phyloP scores from a whole-genome alignment of 2,329 filamentous ascomycete genomes.

The Ceratocystis smalleyi region DNA sequence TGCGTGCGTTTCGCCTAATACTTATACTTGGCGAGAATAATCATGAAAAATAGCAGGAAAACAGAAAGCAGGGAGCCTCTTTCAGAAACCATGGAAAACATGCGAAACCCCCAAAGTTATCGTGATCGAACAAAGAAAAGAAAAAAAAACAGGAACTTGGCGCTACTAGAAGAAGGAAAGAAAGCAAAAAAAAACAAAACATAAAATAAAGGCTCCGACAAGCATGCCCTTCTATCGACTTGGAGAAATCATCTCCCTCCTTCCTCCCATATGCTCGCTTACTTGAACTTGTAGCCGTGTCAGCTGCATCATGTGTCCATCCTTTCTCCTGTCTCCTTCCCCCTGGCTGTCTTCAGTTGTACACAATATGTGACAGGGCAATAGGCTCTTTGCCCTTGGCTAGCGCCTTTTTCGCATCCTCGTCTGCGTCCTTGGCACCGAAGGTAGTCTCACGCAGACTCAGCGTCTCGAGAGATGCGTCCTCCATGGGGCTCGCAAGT shows the following conservation, averaged over 20 bases:
- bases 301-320: not conserved
- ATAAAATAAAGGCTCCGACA: not conserved
- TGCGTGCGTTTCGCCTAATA: not conserved
- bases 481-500: conserved; percentile 41
- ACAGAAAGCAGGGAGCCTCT: not conserved
- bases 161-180: not conserved
- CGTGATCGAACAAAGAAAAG: not conserved
- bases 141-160: not conserved
- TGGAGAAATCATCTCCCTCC: too few relatives aligned
- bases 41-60: not conserved
- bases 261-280: not conserved
- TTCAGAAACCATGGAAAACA: not conserved
- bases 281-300: not conserved
- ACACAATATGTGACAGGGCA: conserved; percentile 2
- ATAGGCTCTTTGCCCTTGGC: not conserved
- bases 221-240: too few relatives aligned
- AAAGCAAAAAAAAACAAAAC: not conserved
- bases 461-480: not conserved
- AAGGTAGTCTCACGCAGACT: not conserved
- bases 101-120: not conserved
- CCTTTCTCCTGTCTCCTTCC: not conserved
- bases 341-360: not conserved
- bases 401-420: not conserved
- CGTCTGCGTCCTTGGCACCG: not conserved
- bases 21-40: not conserved